Evolutionary conservation across 306 rosid species (phyloP), one percentile per base, ranked within the genome.

Genomic region (Gillenia trifoliata): DNA sequence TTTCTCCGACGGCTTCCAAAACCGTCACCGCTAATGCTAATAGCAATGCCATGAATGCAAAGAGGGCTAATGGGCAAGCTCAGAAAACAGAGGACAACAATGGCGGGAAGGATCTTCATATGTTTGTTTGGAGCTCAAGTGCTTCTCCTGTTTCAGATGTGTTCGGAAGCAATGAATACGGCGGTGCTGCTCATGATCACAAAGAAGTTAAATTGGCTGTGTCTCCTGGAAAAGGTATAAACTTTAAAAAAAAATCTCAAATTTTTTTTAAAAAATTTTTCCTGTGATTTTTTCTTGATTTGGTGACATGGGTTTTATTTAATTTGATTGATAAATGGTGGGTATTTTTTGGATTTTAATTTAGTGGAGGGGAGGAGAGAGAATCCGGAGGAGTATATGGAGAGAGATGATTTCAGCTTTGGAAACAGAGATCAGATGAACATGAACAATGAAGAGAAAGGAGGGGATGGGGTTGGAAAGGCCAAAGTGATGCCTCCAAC

Each of bases 71-170:
- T 73, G 98, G 94, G 12, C 90, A 82, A 77, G 82, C 72, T 1
- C 87, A 71, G 66, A 80, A 68, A 64, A 84, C 84, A 61, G 57
- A 82, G 2, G 88, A 88, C n/a, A 91, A 84, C 65, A 45, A 45
- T 45, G 87, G 90, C 4, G 78, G 54, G 15, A 89, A 73, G 49
- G 97, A 93, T 59, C 93, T 92, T 57, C 96, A 92, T 23, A 92
- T 88, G 98, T 90, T 90, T 65, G 96, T 92, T 31, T 92, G 98
- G 98, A 90, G 96, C 62, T 90, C 98, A 1, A 90, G 94, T 66
- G 82, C 84, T 78, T 92, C 98, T 0, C 94, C 95, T 0, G 96
- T 89, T 25, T 90, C 98, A 0, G 96, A 92, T 65, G 96, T 92
- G 11, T 92, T 87, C 31, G 96, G 90, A 5, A 83, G 88, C 60